Conservation (phyloP, 805 yeast genomes). For the Ogataea pilisensis region DNA sequence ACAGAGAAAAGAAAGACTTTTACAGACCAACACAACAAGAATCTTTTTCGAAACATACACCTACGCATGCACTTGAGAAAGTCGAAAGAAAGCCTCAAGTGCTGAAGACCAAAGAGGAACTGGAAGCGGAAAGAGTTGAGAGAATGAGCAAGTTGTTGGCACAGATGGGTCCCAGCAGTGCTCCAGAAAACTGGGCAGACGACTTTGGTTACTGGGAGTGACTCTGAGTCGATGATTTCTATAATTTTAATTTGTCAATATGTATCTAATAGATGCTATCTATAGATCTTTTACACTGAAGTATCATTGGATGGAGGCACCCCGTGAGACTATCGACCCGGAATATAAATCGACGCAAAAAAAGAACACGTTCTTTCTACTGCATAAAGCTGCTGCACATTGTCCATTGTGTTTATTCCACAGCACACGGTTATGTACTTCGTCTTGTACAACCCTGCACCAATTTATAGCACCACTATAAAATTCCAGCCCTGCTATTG, state of each 20-base stretch:
- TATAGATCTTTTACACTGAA: too few species aligned
- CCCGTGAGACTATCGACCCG: too few species aligned
- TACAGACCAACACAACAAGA: too few species aligned
- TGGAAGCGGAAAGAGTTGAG: neutral
- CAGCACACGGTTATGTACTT: neutral
- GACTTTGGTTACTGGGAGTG: slow-evolving; percentile 8
- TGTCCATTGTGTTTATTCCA: too few species aligned
- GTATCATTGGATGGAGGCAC: too few species aligned
- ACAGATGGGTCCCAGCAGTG: slow-evolving; percentile 6
- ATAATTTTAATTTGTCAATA: too few species aligned
- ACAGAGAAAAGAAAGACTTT: too few species aligned
- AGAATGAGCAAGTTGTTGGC: slow-evolving; percentile 7
- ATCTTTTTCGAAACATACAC: neutral
- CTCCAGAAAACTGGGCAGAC: slow-evolving; percentile 16
- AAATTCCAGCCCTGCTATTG: neutral
- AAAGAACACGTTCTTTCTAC: too few species aligned
- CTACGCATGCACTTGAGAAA: neutral
- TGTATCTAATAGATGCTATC: too few species aligned
- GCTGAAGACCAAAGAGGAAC: neutral
- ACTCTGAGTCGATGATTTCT: neutral
- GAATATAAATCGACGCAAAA: too few species aligned
- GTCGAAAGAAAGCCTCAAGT: neutral
- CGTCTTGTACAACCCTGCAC: neutral
- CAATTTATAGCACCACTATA: neutral
- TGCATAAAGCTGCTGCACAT: too few species aligned